Evolutionary conservation across 1,139 yeast species (phyloP), one percentile per base, ranked within the genome.

Genomic region (Kodamaea suecica): DNA sequence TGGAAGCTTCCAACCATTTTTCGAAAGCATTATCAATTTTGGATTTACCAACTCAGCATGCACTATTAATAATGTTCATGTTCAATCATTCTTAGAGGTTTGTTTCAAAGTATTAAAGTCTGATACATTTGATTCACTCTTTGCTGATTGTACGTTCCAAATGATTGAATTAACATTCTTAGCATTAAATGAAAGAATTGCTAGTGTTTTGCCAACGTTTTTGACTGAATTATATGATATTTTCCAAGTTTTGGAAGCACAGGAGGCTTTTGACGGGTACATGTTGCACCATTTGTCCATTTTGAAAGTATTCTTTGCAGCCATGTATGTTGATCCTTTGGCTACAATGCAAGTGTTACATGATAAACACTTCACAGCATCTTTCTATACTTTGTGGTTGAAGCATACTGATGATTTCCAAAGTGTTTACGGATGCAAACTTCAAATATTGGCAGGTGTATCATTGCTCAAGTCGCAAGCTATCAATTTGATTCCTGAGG

Each of bases 361-460:
- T 27, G 65, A 63, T 17, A 61, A 67, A 37, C 57, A 60, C 11
- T 67, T 70, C 45, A 51, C 60, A 5, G 51, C 54, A 24, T 52
- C 59, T 27, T 70, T 73, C 45, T 63, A 63, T 52, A 66, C 67
- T 41, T 57, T 73, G 40, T 75, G 80, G 80, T 60, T 73, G 42
- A 63, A 69, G 42, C 59, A 73, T 45, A 62, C 70, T 24, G 65
- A 56, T 21, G 69, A 66, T 42, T 70, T 73, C 57, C 72, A 66
- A 43, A 73, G 78, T 49, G 80, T 75, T 13, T 75, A 74, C 42
- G 81, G 80, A 16, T 66, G 78, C 43, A 76, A 76, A 48, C 57
- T 76, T 30, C 79, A 76, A 51, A 66, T 73, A 4, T 55, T 75
- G 48, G 66, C 76, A 1, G 50, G 63, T 23, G 49, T 65, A 36